Percentiles rank a stretch among this genome's conserved stretches.
These are phyloP conservation scores for Physcomitrellopsis africana DNA, from an alignment of 225 moss, liverwort and hornwort genomes.

Conservation along the genomic window DNA sequence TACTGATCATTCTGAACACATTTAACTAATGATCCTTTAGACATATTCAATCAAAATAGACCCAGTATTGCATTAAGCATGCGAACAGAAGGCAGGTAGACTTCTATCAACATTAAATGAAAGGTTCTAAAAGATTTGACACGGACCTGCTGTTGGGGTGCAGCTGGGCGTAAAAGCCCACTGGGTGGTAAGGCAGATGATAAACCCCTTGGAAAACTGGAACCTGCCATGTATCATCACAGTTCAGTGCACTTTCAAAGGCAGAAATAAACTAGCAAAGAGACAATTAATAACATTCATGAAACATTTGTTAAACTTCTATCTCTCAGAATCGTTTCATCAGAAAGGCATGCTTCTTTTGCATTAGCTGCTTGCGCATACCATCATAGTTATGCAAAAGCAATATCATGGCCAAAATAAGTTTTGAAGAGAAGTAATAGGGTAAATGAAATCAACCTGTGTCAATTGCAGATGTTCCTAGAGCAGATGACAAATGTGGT, in stretches of 20 bases:
- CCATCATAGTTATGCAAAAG: background rate
- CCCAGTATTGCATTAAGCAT: background rate
- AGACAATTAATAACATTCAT: slow-evolving; percentile 7
- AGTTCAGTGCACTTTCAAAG: slow-evolving; percentile 22
- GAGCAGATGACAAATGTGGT: slow-evolving; percentile 72
- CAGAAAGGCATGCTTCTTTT: background rate
- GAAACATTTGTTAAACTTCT: background rate
- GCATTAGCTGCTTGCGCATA: background rate
- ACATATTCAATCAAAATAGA: background rate
- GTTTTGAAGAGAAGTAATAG: slow-evolving; percentile 10
- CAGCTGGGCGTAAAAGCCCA: slow-evolving; percentile 59
- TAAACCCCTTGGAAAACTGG: slow-evolving; percentile 43
- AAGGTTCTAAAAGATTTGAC: background rate
- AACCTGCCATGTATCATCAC: slow-evolving; percentile 37
- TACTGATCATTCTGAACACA: background rate
- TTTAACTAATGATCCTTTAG: background rate
- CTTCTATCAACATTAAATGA: background rate
- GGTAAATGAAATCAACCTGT: slow-evolving; percentile 45
- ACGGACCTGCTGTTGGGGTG: slow-evolving; percentile 53
- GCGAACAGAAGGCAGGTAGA: background rate
- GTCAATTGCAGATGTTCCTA: slow-evolving; percentile 66
- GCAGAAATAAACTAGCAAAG: background rate
- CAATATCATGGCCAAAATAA: background rate
- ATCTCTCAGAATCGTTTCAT: background rate
- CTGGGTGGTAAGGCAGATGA: slow-evolving; percentile 64